Evolutionary conservation across 768 basidiomycete genomes (phyloP), one percentile per base, ranked within the genome.

Genomic region (Pleurotus djamor): DNA sequence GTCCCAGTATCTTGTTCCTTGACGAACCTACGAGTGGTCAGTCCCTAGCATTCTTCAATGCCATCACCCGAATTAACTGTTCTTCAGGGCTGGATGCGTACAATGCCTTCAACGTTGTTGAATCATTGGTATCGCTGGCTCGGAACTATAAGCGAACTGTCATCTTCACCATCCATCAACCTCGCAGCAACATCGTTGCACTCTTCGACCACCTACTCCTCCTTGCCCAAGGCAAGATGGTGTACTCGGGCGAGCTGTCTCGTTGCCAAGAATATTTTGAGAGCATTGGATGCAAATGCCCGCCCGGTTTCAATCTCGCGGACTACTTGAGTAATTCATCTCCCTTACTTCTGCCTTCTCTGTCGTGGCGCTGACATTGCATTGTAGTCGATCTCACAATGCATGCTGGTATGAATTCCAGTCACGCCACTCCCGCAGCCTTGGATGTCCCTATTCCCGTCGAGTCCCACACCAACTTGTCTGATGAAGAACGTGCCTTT

Each of bases 81-180:
- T 17, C 7, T 50, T 0, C 59, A 92, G 93, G 96, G 52, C 82
- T 98, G 47, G 96, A 99, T 67, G 87, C 96, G 0, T 98, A 86
- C 76, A 98, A 98, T 62, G 96, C 97, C 0, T 90, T 83, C 78
- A 98, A 97, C 63, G 96, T 99, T 63, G 80, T 99, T 37, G 94
- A 96, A 44, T 87, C 89, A 37, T 81, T 99, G 21, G 89, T 90
- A 1, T 87, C 89, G 13, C 82, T 98, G 21, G 94, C 96, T 4
- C 78, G 85, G 33, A 85, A 89, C 65, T 98, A 94, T 73, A 94
- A 96, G 63, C 88, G 96, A 36, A 98, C 96, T 0, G 93, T 98
- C 52, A 81, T 98, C 59, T 97, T 98, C 76, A 98, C 96, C 0
- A 98, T 99, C 59, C 97, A 99, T 67, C 97, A 98, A 71, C 97